A percentile compares a stretch with the other conserved stretches of the same genome.
Evolutionary conservation across 768 basidiomycete species (phyloP).

Genomic region (Nidularia sp.): DNA sequence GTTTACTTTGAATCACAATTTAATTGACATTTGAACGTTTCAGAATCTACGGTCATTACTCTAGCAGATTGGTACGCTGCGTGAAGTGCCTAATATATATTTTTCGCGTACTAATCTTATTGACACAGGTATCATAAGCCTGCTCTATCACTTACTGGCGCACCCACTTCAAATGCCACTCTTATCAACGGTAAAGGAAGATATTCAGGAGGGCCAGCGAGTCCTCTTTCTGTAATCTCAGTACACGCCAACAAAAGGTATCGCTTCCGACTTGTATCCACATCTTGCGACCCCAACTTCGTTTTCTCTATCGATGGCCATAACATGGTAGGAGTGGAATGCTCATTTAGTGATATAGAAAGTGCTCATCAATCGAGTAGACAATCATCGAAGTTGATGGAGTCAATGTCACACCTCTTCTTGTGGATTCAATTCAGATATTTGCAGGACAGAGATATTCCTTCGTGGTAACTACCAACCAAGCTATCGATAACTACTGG

Average conservation of each 20-base stretch:
- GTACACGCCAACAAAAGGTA: not conserved
- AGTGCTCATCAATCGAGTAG: constrained; percentile 1
- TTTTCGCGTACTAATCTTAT: not conserved
- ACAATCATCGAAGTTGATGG: constrained; percentile 32
- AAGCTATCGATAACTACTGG: constrained; percentile 35
- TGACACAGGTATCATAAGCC: not conserved
- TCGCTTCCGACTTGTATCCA: too few relatives aligned
- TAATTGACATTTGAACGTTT: too few relatives aligned
- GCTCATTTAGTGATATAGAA: not conserved
- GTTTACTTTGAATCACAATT: too few relatives aligned
- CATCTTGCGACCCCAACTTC: constrained; percentile 32
- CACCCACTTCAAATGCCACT: not conserved
- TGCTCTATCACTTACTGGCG: not conserved
- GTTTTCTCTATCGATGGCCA: constrained; percentile 39
- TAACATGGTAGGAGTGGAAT: not conserved
- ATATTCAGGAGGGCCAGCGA: not conserved
- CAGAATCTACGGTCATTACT: not conserved
- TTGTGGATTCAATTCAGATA: constrained; percentile 33
- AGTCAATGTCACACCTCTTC: constrained; percentile 22
- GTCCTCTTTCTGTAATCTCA: not conserved
- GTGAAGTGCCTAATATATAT: not conserved
- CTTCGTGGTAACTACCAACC: constrained; percentile 27
- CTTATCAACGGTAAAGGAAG: not conserved
- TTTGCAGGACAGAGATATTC: constrained; percentile 44
- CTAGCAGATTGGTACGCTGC: not conserved